Base-by-base conservation (phyloP, 2,329 filamentous ascomycete genomes). In the Sporothrix globosa region DNA sequence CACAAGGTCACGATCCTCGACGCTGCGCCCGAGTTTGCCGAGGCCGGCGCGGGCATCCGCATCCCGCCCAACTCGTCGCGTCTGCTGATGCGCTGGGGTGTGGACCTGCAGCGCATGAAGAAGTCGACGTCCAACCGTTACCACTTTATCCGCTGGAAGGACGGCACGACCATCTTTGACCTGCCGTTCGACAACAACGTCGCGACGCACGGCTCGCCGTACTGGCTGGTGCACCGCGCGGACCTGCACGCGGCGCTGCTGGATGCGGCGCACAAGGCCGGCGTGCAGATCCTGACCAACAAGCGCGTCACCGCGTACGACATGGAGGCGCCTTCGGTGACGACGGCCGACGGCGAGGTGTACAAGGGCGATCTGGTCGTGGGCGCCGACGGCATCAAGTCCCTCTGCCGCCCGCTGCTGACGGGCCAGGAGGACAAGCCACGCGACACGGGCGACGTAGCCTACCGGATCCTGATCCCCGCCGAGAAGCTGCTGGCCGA, bases 171-270 rank as follows among this genome's bases (percentile, higher is more conserved):
- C 13, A 56, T 70, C 41, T 69, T 67, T 21, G 34, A 66, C 48
- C 21, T 61, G 61, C 67, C 70, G 4, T 77, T 77, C 44, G 72
- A 72, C 24, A 66, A 74, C 61, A 70, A 74, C 54, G 73, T 75
- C 14, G 70, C 74, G 46, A 72, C 70, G 1, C 75, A 78, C 53
- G 79, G 76, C 6, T 78, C 77, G 14, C 78, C 78, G 0, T 80
- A 79, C 63, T 78, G 77, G 46, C 73, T 79, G 3, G 76, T 79
- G 5, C 79, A 80, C 70, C 76, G 78, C n/a, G 79, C 77, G 17
- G 78, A 79, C 61, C 75, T 80, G 19, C 77, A 79, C 70, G 74
- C 73, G 1, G 75, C 75, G 7, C 73, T 80, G 17, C 72, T 78
- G 27, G 60, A 74, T 27, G 75, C 76, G 0, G 76, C 74, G 10